Percentiles rank a stretch among this genome's conserved stretches.
phyloP scores from a whole-genome alignment of 2,329 filamentous ascomycete species.

The Teratosphaeria zuluensis region DNA sequence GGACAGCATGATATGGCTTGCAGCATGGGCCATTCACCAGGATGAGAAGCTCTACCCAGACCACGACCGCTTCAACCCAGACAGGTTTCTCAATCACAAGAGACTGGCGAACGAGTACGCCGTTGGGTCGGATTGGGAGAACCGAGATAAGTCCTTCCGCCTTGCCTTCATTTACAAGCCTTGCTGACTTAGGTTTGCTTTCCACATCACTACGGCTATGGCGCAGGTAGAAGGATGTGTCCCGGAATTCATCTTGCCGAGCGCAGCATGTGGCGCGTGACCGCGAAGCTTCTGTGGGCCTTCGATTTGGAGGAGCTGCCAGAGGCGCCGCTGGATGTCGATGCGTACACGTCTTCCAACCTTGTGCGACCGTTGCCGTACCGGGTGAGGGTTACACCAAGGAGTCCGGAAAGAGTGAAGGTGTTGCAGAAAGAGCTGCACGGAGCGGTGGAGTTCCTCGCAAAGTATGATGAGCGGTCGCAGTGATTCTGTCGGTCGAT shows the following conservation, averaged over 20 bases:
- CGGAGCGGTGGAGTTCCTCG: too few species aligned
- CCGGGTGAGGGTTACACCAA: too few species aligned
- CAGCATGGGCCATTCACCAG: conserved; percentile 35
- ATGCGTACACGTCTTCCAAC: too few species aligned
- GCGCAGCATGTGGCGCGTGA: conserved; percentile 35
- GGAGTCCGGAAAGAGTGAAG: too few species aligned
- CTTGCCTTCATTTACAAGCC: too few species aligned
- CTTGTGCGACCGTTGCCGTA: too few species aligned
- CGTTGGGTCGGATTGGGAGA: too few species aligned
- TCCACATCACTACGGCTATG: conserved; percentile 37
- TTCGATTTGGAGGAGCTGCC: conserved; percentile 25
- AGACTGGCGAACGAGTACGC: conserved; percentile 19
- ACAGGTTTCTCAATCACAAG: conserved; percentile 30
- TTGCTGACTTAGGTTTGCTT: too few species aligned
- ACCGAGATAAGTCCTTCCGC: neutral
- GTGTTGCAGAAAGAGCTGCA: too few species aligned
- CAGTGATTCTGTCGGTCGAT: too few species aligned
- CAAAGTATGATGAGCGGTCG: too few species aligned
- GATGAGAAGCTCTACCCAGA: conserved; percentile 41
- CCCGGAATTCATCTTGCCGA: conserved; percentile 43
- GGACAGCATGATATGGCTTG: conserved; percentile 14
- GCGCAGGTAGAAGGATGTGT: conserved; percentile 40
- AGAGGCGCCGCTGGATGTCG: too few species aligned
- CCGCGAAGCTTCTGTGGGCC: conserved; percentile 40
- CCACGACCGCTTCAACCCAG: conserved; percentile 39